Base-by-base conservation (phyloP, 73 alveolate genomes). In the Paramecium pentaurelia region DNA sequence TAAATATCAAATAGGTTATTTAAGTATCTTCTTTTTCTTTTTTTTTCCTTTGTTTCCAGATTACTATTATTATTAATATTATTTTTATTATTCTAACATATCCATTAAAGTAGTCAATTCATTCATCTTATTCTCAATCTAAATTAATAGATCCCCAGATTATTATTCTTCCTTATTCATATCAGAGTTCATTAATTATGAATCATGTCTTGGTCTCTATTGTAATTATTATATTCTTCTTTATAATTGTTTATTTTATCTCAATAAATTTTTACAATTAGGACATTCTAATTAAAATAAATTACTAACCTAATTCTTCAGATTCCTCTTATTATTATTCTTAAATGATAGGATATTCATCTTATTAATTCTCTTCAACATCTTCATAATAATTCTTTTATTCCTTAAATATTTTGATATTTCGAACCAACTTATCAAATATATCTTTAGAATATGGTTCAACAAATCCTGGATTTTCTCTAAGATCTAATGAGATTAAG, bases 391-490 rank as follows among this genome's bases (percentile, higher is more conserved):
- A 80, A 25, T 80, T 45, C 38, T 49, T 80, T 14, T 60, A 8
- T 18, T 80, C 71, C 8, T 89, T 71, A 20, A 71, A 89, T 44
- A 71, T 16, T 60, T 71, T 14, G 20, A 71, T 68, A 11, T 89
- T 89, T 8, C 88, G 28, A 9, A 71, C 68, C 20, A 89, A 73
- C 37, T 51, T 89, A 18, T 89, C 88, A 37, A 70, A 89, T 10
- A 89, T 89, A 14, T 60, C 88, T 42, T 89, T 89, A 9, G 94
- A 89, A 71, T 45, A 49, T 60, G 77, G 88, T 37, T 89, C 88
- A 22, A 89, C 75, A 42, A 58, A 89, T 5, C 94, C 94, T 18
- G 94, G 94, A 89, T 89, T 89, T 11, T 89, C 88, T 34, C 94
- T 77, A 8, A 89, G 36, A 47, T 89, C 94, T 71, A 89, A 71